Conservation (phyloP, 192 early-diverging fungal species). For the Coemansia sp. region DNA sequence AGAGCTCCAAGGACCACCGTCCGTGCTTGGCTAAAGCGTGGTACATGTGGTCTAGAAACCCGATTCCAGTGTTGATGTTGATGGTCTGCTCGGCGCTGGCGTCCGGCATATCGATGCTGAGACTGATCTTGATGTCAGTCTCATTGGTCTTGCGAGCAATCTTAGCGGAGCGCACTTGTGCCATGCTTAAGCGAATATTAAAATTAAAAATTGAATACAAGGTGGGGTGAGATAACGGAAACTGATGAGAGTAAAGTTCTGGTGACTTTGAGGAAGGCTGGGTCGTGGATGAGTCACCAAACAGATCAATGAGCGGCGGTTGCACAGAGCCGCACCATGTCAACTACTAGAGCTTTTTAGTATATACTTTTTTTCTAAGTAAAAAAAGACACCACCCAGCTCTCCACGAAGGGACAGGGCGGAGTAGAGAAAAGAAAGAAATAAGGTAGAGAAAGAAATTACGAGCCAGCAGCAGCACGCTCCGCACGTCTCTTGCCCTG, state of each 20-base stretch:
- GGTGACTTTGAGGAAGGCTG: background rate
- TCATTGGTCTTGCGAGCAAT: slow-evolving; percentile 90
- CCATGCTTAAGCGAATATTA: slow-evolving; percentile 11
- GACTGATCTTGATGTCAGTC: slow-evolving; percentile 79
- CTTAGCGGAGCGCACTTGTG: slow-evolving; percentile 53
- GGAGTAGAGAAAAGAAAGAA: background rate
- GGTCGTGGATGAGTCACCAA: background rate
- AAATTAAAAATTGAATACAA: background rate
- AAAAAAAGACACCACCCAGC: background rate
- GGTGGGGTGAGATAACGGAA: background rate
- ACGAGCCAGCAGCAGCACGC: slow-evolving; percentile 19
- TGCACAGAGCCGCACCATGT: background rate
- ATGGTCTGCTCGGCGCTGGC: slow-evolving; percentile 69
- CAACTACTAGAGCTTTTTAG: background rate
- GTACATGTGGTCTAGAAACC: slow-evolving; percentile 99
- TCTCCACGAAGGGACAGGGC: background rate
- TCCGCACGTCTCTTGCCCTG: slow-evolving; percentile 47
- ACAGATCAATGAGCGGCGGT: background rate
- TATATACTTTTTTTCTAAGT: background rate
- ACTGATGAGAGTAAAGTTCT: background rate
- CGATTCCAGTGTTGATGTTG: slow-evolving; percentile 87
- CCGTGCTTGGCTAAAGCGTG: slow-evolving; percentile 97
- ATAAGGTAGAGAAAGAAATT: background rate
- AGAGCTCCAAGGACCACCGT: slow-evolving; percentile 84
- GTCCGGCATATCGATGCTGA: slow-evolving; percentile 63